These are phyloP conservation scores for Pythium chondricola DNA, from an alignment of 352 stramenopile species.

Conservation along the genomic window DNA sequence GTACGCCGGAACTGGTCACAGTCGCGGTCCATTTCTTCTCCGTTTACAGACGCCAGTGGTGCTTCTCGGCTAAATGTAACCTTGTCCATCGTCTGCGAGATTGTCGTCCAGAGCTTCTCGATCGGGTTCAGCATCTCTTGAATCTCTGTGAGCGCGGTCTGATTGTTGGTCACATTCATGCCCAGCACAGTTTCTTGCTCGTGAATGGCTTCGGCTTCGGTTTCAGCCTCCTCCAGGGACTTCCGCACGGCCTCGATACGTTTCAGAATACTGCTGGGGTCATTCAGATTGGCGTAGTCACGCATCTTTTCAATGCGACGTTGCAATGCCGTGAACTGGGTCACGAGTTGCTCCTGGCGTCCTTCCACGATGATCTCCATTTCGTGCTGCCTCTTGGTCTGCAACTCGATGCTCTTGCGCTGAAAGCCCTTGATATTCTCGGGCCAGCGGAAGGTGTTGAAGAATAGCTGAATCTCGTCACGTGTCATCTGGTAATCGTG, in stretches of 20 bases:
- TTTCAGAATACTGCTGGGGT: slow-evolving; percentile 78
- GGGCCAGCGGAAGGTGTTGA: slow-evolving; percentile 88
- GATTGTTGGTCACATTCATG: slow-evolving; percentile 79
- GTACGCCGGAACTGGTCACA: slow-evolving; percentile 86
- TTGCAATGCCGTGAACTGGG: slow-evolving; percentile 70
- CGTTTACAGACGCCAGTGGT: slow-evolving; percentile 63
- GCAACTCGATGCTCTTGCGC: slow-evolving; percentile 87
- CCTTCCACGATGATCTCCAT: slow-evolving; percentile 87
- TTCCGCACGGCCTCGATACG: slow-evolving; percentile 77
- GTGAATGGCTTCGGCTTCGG: slow-evolving; percentile 77
- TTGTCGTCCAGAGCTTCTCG: slow-evolving; percentile 83
- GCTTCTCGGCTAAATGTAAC: slow-evolving; percentile 65
- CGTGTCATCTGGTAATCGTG: slow-evolving; percentile 83
- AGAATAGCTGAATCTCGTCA: slow-evolving; percentile 89
- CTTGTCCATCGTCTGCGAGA: slow-evolving; percentile 72
- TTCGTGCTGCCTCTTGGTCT: slow-evolving; percentile 86
- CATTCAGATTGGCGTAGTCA: slow-evolving; percentile 77
- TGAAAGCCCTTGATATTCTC: slow-evolving; percentile 89
- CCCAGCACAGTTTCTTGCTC: slow-evolving; percentile 87
- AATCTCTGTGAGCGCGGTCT: slow-evolving; percentile 64
- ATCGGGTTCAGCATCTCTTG: slow-evolving; percentile 81
- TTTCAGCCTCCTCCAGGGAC: slow-evolving; percentile 69
- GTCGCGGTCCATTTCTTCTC: slow-evolving; percentile 79
- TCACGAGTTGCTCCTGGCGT: slow-evolving; percentile 80
- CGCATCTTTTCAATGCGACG: slow-evolving; percentile 89